phyloP scores from a whole-genome alignment of 257 asterid species.

The Jaltomata sinuosa region DNA sequence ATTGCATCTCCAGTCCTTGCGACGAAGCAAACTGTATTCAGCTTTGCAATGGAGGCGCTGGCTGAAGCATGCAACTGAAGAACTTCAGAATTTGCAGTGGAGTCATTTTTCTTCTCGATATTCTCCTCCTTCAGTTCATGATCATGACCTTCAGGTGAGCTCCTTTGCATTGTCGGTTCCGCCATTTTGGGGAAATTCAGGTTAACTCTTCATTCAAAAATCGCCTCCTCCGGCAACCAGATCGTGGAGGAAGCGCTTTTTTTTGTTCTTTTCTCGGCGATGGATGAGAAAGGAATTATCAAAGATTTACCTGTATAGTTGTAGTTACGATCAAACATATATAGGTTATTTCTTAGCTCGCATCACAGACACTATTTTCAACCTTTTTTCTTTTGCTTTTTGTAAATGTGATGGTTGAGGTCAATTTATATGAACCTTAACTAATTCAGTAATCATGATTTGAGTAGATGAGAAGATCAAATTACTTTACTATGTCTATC shows the following conservation, averaged over 20 bases:
- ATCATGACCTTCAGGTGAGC: constrained; percentile 17
- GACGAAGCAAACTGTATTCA: constrained; percentile 57
- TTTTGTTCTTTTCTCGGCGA: not conserved
- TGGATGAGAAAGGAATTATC: not conserved
- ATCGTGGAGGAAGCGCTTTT: not conserved
- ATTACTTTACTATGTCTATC: no score
- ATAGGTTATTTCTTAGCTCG: no score
- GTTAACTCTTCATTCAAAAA: constrained; percentile 1
- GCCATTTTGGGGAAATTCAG: constrained; percentile 30
- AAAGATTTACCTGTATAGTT: no score
- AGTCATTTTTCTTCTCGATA: constrained; percentile 22
- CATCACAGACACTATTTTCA: no score
- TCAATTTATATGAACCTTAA: no score
- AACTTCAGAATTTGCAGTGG: constrained; percentile 61
- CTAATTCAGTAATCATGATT: not conserved
- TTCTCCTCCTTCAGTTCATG: constrained; percentile 24
- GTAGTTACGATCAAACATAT: no score
- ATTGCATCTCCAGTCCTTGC: constrained; percentile 92
- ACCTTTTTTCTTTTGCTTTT: no score
- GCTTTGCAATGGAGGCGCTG: constrained; percentile 77
- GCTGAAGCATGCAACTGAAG: constrained; percentile 92
- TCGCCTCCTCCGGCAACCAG: constrained; percentile 4
- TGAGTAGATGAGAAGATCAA: no score
- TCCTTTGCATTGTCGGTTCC: constrained; percentile 33
- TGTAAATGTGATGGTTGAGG: not conserved